Evolutionary conservation across 2,329 filamentous ascomycete genomes (phyloP).

Genomic region (Aureobasidium sp.): DNA sequence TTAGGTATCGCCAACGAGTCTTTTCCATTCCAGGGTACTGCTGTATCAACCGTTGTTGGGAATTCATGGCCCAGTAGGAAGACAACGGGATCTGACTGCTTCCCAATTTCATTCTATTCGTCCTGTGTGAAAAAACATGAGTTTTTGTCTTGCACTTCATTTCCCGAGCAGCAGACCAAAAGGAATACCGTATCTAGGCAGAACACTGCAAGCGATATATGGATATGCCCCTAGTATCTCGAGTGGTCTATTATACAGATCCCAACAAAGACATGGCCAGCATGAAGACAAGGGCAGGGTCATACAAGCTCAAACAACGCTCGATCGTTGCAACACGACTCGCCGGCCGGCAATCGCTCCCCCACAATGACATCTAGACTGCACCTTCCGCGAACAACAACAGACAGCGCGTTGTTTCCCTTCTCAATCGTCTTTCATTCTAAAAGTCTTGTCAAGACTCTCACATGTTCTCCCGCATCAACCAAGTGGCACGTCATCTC

Average conservation of each 20-base stretch:
- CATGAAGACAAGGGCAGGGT: neutral
- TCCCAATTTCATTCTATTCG: too few relatives aligned
- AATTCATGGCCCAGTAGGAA: too few relatives aligned
- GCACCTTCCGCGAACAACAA: neutral
- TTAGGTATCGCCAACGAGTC: neutral
- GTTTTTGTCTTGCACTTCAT: neutral
- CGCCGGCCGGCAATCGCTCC: slow-evolving; percentile 2
- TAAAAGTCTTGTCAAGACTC: neutral
- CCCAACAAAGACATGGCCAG: neutral
- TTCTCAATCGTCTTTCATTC: neutral
- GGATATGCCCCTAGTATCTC: neutral
- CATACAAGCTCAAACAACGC: neutral
- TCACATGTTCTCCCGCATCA: slow-evolving; percentile 67
- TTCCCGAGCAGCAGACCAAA: neutral
- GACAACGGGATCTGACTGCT: too few relatives aligned
- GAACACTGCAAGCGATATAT: neutral
- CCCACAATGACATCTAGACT: slow-evolving; percentile 12
- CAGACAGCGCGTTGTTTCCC: neutral
- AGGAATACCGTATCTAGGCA: neutral
- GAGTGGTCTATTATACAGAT: neutral
- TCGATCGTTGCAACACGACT: neutral
- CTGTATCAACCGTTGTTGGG: too few relatives aligned
- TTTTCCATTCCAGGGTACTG: too few relatives aligned
- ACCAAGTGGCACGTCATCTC: slow-evolving; percentile 64
- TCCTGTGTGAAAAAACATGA: neutral